phyloP scores from a whole-genome alignment of 805 yeast genomes.

The Lachancea thermotolerans region DNA sequence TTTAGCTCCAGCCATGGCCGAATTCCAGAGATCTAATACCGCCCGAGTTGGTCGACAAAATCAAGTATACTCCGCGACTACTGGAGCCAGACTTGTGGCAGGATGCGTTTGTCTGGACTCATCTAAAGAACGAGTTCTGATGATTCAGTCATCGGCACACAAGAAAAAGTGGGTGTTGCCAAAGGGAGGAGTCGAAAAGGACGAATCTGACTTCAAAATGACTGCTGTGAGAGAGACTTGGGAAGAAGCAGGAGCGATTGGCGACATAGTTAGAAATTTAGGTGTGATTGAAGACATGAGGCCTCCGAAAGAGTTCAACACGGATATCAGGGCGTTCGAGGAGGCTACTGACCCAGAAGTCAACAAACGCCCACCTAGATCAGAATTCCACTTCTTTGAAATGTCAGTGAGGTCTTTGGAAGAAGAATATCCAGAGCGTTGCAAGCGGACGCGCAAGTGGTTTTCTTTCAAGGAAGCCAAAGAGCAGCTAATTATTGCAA shows the following conservation, averaged over 20 bases:
- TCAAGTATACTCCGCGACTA: conserved; percentile 49
- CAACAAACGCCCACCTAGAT: conserved; percentile 49
- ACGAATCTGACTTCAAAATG: conserved; percentile 45
- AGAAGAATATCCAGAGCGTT: conserved; percentile 69
- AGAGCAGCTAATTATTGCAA: conserved; percentile 47
- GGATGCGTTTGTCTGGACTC: conserved; percentile 75
- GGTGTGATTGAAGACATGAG: conserved; percentile 63
- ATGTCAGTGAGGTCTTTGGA: conserved; percentile 52
- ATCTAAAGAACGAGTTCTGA: conserved; percentile 54
- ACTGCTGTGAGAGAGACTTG: conserved; percentile 86
- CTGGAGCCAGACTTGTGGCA: conserved; percentile 85
- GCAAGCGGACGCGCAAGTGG: conserved; percentile 65
- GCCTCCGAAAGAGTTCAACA: conserved; percentile 41
- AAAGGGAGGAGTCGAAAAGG: conserved; percentile 90
- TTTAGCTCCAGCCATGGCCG: conserved; percentile 4
- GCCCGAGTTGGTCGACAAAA: conserved; percentile 53
- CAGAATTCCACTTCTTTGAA: conserved; percentile 88
- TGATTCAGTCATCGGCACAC: conserved; percentile 71
- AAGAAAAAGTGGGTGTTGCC: conserved; percentile 80
- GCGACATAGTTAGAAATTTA: conserved; percentile 47
- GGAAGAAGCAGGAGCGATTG: conserved; percentile 95
- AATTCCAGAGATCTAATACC: conserved; percentile 25
- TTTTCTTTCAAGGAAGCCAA: conserved; percentile 61
- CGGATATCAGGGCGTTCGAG: conserved; percentile 15
- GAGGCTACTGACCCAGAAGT: conserved; percentile 22